Evolutionary conservation across 2,329 filamentous ascomycete genomes (phyloP), one percentile per base, ranked within the genome.

Genomic region (Lachnellula arida): DNA sequence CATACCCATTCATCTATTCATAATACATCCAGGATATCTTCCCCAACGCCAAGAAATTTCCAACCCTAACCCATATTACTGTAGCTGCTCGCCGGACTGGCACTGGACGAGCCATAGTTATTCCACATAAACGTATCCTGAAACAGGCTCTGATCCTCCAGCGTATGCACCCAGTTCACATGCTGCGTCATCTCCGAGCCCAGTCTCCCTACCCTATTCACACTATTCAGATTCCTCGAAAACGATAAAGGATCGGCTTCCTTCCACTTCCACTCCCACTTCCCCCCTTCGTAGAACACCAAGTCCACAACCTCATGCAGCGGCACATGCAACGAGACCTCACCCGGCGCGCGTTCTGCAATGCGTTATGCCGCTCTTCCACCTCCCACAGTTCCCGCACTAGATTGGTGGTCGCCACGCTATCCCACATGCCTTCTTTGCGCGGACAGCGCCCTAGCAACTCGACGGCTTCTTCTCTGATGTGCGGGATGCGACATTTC

Each of bases 381-480:
- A 67, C 59, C 3, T 51, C 49, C 64, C 64, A 67, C 46, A 60
- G 65, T n/a, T 64, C 51, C 39, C 49, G 49, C 7, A 68, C 53
- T 23, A 69, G 57, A 32, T 51, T 55, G 2, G 57, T 55, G 0
- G 58, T 58, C 1, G 57, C 55, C 6, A 48, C 28, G 46, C 61
- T 63, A 49, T 70, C 66, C 67, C 67, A 70, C 66, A 69, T 69
- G 11, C 67, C 68, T 48, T 70, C 68, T 25, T 63, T 61, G 22
- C 67, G 49, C 12, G 63, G 68, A 52, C 55, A 62, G 5, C 60
- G 48, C 11, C 48, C 37, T 4, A 70, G 49, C 4, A 69, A 54
- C 8, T 62, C 60, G 3, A 70, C 42, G 14, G 65, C 65, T 37
- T 63, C 57, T 22, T 2, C 46, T 19, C 15, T 60, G 60, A 15